These are phyloP conservation scores for Clonostachys sp. DNA, from an alignment of 2,329 filamentous ascomycete species.

Conservation along the genomic window DNA sequence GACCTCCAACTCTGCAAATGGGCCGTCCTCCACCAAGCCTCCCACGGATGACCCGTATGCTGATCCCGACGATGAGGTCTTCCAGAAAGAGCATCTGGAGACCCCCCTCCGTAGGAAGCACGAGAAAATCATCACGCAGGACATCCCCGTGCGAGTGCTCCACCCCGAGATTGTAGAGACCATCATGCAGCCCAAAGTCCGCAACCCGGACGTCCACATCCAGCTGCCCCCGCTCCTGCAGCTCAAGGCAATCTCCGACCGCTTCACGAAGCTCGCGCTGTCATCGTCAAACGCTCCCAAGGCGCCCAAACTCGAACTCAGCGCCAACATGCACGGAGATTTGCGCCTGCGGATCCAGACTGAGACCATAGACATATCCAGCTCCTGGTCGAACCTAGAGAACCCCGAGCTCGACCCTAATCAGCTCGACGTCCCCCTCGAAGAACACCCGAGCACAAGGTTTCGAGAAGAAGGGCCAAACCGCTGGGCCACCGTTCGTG, in stretches of 20 bases:
- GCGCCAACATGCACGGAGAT: conserved; percentile 91
- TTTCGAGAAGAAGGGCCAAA: conserved; percentile 75
- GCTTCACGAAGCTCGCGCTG: conserved; percentile 82
- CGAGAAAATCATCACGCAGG: conserved; percentile 90
- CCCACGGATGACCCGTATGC: conserved; percentile 31
- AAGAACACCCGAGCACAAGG: conserved; percentile 75
- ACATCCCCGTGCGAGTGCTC: conserved; percentile 91
- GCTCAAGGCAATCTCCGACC: conserved; percentile 89
- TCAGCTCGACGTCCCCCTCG: conserved; percentile 67
- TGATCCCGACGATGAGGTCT: conserved; percentile 33
- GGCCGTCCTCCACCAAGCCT: conserved; percentile 12
- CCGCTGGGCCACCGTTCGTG: conserved; percentile 82
- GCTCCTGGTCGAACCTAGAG: conserved; percentile 77
- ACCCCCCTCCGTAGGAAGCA: conserved; percentile 62
- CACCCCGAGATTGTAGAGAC: conserved; percentile 79
- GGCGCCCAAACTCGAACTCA: conserved; percentile 72
- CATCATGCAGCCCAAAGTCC: conserved; percentile 87
- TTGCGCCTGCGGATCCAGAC: conserved; percentile 76
- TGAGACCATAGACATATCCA: conserved; percentile 80
- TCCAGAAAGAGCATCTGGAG: conserved; percentile 46
- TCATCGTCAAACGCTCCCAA: conserved; percentile 10
- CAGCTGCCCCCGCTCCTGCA: conserved; percentile 82
- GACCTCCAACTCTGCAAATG: conserved; percentile 39
- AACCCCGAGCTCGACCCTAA: conserved; percentile 84
- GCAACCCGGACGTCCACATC: conserved; percentile 92